Conservation (phyloP, 768 basidiomycete genomes). For the Daedaleopsis sinensis region DNA sequence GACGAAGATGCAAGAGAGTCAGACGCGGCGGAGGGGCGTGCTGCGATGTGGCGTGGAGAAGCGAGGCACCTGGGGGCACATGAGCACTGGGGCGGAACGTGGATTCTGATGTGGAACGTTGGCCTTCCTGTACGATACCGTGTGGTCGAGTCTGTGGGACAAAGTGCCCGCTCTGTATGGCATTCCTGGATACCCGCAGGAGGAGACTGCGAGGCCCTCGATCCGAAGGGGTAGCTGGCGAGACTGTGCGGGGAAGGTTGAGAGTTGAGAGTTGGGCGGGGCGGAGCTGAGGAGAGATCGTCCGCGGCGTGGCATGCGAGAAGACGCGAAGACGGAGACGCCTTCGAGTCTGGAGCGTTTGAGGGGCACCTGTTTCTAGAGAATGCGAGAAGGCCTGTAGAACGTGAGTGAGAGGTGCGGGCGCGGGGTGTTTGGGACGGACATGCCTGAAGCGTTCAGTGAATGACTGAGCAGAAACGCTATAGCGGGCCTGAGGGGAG, state of each 20-base stretch:
- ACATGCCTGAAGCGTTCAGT: neutral
- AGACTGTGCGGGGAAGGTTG: neutral
- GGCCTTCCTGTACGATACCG: conserved; percentile 8
- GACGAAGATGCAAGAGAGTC: neutral
- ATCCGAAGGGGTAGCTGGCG: neutral
- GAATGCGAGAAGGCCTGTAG: neutral
- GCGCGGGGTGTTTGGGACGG: neutral
- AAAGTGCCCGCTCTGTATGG: conserved; percentile 1
- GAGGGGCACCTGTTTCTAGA: neutral
- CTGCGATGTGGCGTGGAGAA: conserved; percentile 9
- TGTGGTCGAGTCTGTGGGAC: neutral
- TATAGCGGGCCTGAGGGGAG: too few species aligned
- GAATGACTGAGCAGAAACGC: neutral
- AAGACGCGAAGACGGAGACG: neutral
- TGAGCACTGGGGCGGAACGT: conserved; percentile 13
- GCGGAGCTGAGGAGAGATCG: neutral
- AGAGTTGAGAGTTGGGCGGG: neutral
- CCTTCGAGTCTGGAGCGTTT: too few species aligned
- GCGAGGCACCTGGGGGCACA: conserved; percentile 9
- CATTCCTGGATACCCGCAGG: neutral
- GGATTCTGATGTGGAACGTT: conserved; percentile 15
- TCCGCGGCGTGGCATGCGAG: neutral
- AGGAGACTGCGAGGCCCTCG: neutral
- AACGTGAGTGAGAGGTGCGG: neutral
- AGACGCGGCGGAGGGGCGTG: conserved; percentile 12